Conservation (phyloP, 805 yeast species). For the Saccharomycopsis oosterbeekiorum region DNA sequence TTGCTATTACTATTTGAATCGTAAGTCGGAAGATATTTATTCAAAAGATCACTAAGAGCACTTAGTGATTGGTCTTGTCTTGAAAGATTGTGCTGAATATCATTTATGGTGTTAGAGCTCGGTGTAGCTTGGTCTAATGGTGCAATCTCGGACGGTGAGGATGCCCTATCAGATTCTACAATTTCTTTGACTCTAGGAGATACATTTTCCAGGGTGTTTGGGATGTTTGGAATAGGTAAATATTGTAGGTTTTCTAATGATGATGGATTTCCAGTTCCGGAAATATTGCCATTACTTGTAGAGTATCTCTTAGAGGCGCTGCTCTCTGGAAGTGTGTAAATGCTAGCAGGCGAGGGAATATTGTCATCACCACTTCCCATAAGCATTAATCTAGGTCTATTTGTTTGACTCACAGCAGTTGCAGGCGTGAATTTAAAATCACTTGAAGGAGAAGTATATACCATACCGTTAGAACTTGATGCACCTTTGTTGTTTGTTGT, state of each 20-base stretch:
- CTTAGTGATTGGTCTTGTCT: conserved; percentile 16
- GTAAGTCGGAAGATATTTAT: conserved; percentile 6
- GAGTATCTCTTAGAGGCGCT: background rate
- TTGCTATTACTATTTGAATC: conserved; percentile 9
- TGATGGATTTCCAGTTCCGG: background rate
- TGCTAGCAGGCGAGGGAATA: conserved; percentile 3
- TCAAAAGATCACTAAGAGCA: conserved; percentile 14
- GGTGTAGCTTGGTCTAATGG: background rate
- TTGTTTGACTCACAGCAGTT: background rate
- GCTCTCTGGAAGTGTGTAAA: background rate
- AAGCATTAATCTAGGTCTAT: conserved; percentile 13
- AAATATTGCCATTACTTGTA: background rate
- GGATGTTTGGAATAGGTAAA: background rate
- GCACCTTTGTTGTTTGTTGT: background rate
- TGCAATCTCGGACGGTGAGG: background rate
- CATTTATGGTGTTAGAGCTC: background rate
- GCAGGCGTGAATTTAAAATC: background rate
- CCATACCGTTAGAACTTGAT: background rate
- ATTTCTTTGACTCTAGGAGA: background rate
- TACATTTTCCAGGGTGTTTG: background rate
- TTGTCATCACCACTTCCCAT: conserved; percentile 1
- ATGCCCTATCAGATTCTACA: background rate
- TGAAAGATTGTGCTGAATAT: conserved; percentile 7
- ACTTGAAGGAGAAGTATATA: background rate
- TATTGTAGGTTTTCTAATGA: background rate